These are phyloP conservation scores for Solanum phureja DNA, from an alignment of 257 asterid genomes.

Conservation along the genomic window DNA sequence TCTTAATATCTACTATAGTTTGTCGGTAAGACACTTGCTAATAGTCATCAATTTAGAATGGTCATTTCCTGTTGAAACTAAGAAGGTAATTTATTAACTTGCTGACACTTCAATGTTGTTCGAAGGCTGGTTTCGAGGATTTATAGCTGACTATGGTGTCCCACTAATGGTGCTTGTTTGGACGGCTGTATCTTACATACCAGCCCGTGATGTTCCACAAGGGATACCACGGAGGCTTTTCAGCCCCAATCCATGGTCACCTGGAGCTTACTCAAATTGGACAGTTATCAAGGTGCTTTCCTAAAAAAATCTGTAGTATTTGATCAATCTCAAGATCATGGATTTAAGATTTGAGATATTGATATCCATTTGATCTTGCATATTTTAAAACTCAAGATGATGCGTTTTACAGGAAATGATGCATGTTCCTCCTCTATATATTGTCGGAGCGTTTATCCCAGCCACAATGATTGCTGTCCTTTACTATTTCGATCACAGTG, in stretches of 20 bases:
- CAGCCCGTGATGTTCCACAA: conserved; percentile 56
- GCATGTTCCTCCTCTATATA: conserved; percentile 74
- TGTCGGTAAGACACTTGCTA: neutral
- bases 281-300: conserved; percentile 77
- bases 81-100: neutral
- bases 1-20: neutral
- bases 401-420: conserved; percentile 64
- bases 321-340: neutral
- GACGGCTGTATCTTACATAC: conserved; percentile 86
- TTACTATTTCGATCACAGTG: conserved; percentile 95
- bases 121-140: conserved; percentile 83
- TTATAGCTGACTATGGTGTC: conserved; percentile 92
- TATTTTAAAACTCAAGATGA: neutral
- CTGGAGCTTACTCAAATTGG: conserved; percentile 94
- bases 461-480: conserved; percentile 99
- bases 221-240: conserved; percentile 87
- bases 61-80: neutral
- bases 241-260: conserved; percentile 99
- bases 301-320: neutral
- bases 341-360: neutral
- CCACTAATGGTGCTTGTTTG: conserved; percentile 90
- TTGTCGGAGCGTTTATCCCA: conserved; percentile 87
- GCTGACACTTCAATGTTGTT: conserved; percentile 9
- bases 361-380: neutral
- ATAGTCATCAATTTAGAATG: neutral